Evolutionary conservation across 2,329 filamentous ascomycete species (phyloP).

Genomic region (Hymenotorrendiella dingleyae): DNA sequence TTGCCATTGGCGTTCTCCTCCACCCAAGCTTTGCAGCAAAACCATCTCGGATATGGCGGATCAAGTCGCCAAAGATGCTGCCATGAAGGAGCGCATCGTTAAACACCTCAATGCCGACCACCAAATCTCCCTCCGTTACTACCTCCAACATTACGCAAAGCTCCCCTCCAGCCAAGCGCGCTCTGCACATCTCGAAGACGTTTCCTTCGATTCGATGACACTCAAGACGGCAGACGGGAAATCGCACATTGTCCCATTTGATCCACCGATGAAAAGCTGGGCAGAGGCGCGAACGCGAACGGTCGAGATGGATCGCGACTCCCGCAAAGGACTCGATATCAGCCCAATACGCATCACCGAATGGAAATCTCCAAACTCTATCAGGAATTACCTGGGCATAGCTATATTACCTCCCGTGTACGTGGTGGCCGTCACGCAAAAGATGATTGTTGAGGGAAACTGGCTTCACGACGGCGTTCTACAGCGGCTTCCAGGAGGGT

Average conservation of each 20-base stretch:
- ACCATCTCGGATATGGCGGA: background rate
- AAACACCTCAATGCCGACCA: slow-evolving; percentile 87
- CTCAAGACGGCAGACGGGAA: slow-evolving; percentile 46
- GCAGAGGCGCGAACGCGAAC: slow-evolving; percentile 63
- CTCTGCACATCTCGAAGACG: slow-evolving; percentile 56
- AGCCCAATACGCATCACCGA: slow-evolving; percentile 35
- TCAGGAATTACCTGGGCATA: slow-evolving; percentile 41
- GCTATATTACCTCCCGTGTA: slow-evolving; percentile 51
- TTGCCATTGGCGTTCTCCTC: too few relatives aligned
- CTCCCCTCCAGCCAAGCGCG: slow-evolving; percentile 51
- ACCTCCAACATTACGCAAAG: slow-evolving; percentile 66
- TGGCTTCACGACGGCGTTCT: slow-evolving; percentile 45
- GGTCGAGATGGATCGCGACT: slow-evolving; percentile 64
- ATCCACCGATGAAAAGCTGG: slow-evolving; percentile 64
- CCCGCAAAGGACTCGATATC: slow-evolving; percentile 54
- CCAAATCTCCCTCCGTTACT: slow-evolving; percentile 64
- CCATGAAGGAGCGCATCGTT: slow-evolving; percentile 57
- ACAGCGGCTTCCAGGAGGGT: slow-evolving; percentile 49
- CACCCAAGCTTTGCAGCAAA: background rate
- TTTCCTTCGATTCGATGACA: slow-evolving; percentile 57
- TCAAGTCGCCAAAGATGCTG: slow-evolving; percentile 33
- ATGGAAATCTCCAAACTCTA: slow-evolving; percentile 33
- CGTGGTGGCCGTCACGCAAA: slow-evolving; percentile 41
- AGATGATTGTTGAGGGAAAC: slow-evolving; percentile 48
- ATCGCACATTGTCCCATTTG: slow-evolving; percentile 52